Evolutionary conservation across 257 asterid genomes (phyloP).

Genomic region (Ligustrum vulgare): DNA sequence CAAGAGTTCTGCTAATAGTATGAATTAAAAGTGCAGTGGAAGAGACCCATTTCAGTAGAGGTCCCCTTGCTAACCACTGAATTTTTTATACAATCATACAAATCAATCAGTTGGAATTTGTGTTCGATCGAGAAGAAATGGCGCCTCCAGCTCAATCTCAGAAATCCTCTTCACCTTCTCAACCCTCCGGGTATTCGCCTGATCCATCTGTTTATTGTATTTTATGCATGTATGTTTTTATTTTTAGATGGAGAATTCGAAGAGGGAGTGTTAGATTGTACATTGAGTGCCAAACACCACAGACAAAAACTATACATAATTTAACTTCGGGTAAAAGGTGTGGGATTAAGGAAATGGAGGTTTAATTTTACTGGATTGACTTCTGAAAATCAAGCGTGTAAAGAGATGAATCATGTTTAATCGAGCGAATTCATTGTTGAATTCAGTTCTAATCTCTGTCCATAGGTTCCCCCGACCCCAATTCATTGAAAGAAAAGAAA

Average conservation of each 20-base stretch:
- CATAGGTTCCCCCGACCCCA: background rate
- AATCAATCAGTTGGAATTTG: background rate
- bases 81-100: background rate
- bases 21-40: background rate
- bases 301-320: background rate
- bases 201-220: background rate
- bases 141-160: conserved; percentile 86
- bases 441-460: background rate
- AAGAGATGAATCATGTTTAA: background rate
- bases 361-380: conserved; percentile 1
- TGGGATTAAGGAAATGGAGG: conserved; percentile 8
- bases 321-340: background rate
- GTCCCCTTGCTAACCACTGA: background rate
- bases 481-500: background rate
- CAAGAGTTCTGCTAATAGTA: background rate
- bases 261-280: conserved; percentile 7
- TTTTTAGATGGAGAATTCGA: background rate
- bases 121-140: conserved; percentile 33
- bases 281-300: background rate
- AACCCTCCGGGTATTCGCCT: conserved; percentile 83
- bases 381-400: conserved; percentile 9
- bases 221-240: background rate
- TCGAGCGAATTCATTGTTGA: background rate
- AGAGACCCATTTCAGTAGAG: no score
- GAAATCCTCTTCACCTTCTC: conserved; percentile 94